These are phyloP conservation scores for Cryptococcus deneoformans DNA, from an alignment of 1,284 basidiomycete species.

Conservation along the genomic window DNA sequence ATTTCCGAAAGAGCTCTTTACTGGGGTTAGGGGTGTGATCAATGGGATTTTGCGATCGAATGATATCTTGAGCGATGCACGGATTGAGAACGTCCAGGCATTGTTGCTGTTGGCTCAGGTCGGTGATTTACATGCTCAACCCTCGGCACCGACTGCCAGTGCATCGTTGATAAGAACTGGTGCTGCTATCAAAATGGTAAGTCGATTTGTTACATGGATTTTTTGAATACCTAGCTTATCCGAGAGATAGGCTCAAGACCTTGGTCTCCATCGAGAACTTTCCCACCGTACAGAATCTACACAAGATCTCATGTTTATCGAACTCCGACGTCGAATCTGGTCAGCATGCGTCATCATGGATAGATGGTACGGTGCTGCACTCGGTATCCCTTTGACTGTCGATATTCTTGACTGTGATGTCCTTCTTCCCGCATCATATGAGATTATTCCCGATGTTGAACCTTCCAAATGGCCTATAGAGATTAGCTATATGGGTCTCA, in stretches of 20 bases:
- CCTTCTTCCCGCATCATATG: slow-evolving; percentile 68
- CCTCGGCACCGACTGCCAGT: slow-evolving; percentile 45
- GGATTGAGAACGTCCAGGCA: slow-evolving; percentile 83
- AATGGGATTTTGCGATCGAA: slow-evolving; percentile 83
- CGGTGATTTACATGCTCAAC: slow-evolving; percentile 50
- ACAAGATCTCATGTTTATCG: slow-evolving; percentile 57
- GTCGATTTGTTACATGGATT: slow-evolving; percentile 21
- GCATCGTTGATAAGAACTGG: slow-evolving; percentile 42
- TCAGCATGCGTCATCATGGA: slow-evolving; percentile 86
- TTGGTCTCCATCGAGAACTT: slow-evolving; percentile 75
- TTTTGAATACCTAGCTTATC: slow-evolving; percentile 4
- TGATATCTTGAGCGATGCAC: slow-evolving; percentile 83
- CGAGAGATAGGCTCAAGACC: slow-evolving; percentile 73
- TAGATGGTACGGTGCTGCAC: slow-evolving; percentile 61
- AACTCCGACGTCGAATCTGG: slow-evolving; percentile 82
- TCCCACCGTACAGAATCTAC: slow-evolving; percentile 26
- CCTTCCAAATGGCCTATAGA: slow-evolving; percentile 57
- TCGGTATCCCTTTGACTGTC: slow-evolving; percentile 68
- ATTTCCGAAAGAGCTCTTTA: slow-evolving; percentile 77
- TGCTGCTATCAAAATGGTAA: slow-evolving; percentile 75
- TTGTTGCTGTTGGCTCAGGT: slow-evolving; percentile 53
- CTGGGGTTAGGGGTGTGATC: slow-evolving; percentile 77
- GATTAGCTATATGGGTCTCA: slow-evolving; percentile 20
- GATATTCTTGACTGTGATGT: slow-evolving; percentile 92
- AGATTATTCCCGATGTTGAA: slow-evolving; percentile 54